These are phyloP conservation scores for Thamnidium elegans DNA, from an alignment of 192 early-diverging fungal species.

Conservation along the genomic window DNA sequence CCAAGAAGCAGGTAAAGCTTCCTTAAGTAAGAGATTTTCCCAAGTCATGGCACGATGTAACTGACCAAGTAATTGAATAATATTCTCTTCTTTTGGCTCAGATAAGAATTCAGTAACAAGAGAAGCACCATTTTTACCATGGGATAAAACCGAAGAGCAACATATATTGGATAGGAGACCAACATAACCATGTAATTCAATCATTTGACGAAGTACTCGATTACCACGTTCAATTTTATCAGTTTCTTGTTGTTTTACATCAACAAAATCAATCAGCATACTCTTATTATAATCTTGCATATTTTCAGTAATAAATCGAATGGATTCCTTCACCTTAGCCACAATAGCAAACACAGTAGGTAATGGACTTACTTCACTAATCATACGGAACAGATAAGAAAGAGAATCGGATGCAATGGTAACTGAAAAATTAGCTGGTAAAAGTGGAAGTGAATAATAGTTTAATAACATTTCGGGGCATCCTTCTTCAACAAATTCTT, in stretches of 20 bases:
- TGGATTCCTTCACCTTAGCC: conserved; percentile 45
- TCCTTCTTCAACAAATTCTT: conserved; percentile 67
- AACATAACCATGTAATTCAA: conserved; percentile 58
- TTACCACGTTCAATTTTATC: conserved; percentile 45
- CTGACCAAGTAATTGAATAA: conserved; percentile 49
- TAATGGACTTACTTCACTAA: conserved; percentile 64
- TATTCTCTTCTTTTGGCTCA: conserved; percentile 44
- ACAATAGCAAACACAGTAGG: conserved; percentile 54
- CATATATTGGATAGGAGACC: conserved; percentile 70
- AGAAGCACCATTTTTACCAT: conserved; percentile 58
- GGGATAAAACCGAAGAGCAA: conserved; percentile 61
- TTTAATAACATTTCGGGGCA: conserved; percentile 62
- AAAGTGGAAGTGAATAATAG: conserved; percentile 60
- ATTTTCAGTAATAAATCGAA: conserved; percentile 47
- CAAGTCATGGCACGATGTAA: conserved; percentile 64
- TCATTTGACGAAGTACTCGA: conserved; percentile 50
- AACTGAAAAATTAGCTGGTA: conserved; percentile 74
- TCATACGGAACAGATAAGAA: conserved; percentile 64
- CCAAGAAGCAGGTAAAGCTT: conserved; percentile 65
- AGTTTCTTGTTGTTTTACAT: conserved; percentile 26
- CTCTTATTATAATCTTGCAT: conserved; percentile 38
- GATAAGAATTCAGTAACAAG: conserved; percentile 61
- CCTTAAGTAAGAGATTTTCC: conserved; percentile 61
- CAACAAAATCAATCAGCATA: conserved; percentile 57
- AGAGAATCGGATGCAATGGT: conserved; percentile 63